Conservation (phyloP, 352 stramenopile species). For the Globisporangium viniferum region DNA sequence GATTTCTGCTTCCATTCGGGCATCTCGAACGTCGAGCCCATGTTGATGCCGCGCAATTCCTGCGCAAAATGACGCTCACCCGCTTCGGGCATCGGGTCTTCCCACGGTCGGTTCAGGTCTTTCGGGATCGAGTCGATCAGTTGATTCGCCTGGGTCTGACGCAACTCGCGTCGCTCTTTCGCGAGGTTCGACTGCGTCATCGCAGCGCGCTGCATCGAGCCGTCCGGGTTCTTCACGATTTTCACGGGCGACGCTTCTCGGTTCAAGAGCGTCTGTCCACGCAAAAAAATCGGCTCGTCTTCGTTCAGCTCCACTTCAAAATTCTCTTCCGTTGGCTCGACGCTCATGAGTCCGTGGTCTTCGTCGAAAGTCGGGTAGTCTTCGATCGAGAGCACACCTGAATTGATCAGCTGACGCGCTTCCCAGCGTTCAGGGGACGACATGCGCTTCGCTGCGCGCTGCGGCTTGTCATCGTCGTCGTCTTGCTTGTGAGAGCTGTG, state of each 20-base stretch:
- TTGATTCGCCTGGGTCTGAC: slow-evolving; percentile 96
- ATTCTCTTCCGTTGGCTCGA: slow-evolving; percentile 81
- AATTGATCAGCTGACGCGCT: slow-evolving; percentile 97
- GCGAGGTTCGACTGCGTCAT: slow-evolving; percentile 96
- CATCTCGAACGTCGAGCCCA: slow-evolving; percentile 86
- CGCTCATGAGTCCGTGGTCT: slow-evolving; percentile 88
- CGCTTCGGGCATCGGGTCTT: slow-evolving; percentile 97
- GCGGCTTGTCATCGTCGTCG: slow-evolving; percentile 71
- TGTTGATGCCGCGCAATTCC: slow-evolving; percentile 92
- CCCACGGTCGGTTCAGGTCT: slow-evolving; percentile 97
- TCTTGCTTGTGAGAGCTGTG: slow-evolving; percentile 48
- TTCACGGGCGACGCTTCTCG: slow-evolving; percentile 94
- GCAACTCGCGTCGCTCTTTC: slow-evolving; percentile 97
- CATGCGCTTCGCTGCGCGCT: slow-evolving; percentile 84
- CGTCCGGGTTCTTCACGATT: slow-evolving; percentile 99
- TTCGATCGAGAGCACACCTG: slow-evolving; percentile 96
- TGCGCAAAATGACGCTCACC: slow-evolving; percentile 97
- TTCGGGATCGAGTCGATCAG: slow-evolving; percentile 97
- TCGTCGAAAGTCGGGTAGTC: slow-evolving; percentile 98
- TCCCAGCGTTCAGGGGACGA: slow-evolving; percentile 97
- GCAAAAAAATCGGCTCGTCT: slow-evolving; percentile 96
- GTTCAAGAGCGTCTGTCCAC: slow-evolving; percentile 90
- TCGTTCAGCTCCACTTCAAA: slow-evolving; percentile 97
- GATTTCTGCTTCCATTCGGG: slow-evolving; percentile 98
- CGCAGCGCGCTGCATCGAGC: slow-evolving; percentile 95